Percentiles rank a stretch among this genome's conserved stretches.
Evolutionary conservation across 2,329 filamentous ascomycete species (phyloP).

Genomic region (Dactylella cylindrospora): DNA sequence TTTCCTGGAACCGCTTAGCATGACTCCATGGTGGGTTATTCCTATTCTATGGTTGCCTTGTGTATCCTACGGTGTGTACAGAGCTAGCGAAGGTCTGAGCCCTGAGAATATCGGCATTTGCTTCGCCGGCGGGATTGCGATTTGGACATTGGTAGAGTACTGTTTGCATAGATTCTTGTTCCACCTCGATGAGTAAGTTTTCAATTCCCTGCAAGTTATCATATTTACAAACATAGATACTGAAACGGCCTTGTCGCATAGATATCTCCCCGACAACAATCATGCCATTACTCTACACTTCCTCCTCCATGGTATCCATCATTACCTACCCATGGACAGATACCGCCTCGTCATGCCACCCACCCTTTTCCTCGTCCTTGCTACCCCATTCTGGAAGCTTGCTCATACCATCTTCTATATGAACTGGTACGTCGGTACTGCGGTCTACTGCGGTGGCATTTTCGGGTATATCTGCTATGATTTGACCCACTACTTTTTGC

Average conservation of each 20-base stretch:
- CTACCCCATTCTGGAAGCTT: conserved; percentile 87
- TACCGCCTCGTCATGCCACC: conserved; percentile 97
- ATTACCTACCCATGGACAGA: conserved; percentile 97
- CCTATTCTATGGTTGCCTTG: conserved; percentile 82
- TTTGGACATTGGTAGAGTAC: conserved; percentile 94
- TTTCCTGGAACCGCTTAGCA: conserved; percentile 94
- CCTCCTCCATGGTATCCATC: conserved; percentile 91
- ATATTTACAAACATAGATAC: conserved; percentile 49
- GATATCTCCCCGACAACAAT: conserved; percentile 86
- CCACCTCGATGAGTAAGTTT: conserved; percentile 81
- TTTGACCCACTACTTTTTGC: conserved; percentile 96
- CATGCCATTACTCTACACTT: conserved; percentile 87
- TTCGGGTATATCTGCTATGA: conserved; percentile 98
- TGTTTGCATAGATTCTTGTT: conserved; percentile 85
- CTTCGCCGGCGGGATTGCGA: conserved; percentile 71
- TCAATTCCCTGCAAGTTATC: neutral
- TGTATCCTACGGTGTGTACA: conserved; percentile 69
- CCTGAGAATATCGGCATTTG: conserved; percentile 52
- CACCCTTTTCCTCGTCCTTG: conserved; percentile 77
- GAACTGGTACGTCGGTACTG: conserved; percentile 78
- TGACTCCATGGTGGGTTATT: conserved; percentile 92
- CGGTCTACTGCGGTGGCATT: conserved; percentile 83
- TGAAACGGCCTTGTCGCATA: conserved; percentile 51
- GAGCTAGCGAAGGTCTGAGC: conserved; percentile 64
- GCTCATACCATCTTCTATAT: conserved; percentile 79